These are phyloP conservation scores for Primulina eburnea DNA, from an alignment of 257 asterid genomes.

Conservation along the genomic window DNA sequence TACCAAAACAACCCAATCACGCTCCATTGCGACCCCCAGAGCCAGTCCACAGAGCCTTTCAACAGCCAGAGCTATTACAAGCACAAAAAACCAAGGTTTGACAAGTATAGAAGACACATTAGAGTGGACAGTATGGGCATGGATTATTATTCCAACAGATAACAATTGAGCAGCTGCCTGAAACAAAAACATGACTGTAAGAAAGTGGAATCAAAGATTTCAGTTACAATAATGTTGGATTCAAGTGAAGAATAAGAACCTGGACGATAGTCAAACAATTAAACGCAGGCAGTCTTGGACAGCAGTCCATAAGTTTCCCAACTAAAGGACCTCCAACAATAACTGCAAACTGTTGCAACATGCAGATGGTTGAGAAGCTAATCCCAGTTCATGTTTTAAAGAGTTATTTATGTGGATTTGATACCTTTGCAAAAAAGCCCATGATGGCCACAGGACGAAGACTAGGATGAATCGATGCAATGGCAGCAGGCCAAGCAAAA, in stretches of 20 bases:
- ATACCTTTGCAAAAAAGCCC: slow-evolving; percentile 84
- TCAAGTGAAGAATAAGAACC: slow-evolving; percentile 40
- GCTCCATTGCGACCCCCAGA: slow-evolving; percentile 91
- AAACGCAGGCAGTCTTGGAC: slow-evolving; percentile 85
- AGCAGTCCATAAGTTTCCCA: slow-evolving; percentile 87
- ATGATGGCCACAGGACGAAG: slow-evolving; percentile 94
- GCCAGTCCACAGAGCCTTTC: slow-evolving; percentile 93
- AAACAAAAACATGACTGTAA: slow-evolving; percentile 30
- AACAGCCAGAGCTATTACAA: slow-evolving; percentile 73
- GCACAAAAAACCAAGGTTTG: slow-evolving; percentile 83
- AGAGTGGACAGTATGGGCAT: slow-evolving; percentile 55
- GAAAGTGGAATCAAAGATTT: slow-evolving; percentile 14
- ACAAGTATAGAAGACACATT: slow-evolving; percentile 52
- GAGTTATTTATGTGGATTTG: slow-evolving; percentile 17
- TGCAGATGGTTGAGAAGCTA: slow-evolving; percentile 25
- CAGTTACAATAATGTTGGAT: slow-evolving; percentile 19
- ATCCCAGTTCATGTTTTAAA: slow-evolving; percentile 23
- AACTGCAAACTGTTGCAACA: slow-evolving; percentile 68
- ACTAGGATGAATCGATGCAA: slow-evolving; percentile 85
- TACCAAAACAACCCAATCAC: slow-evolving; percentile 99
- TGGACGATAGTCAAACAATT: slow-evolving; percentile 65
- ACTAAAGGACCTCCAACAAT: slow-evolving; percentile 93
- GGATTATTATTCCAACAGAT: slow-evolving; percentile 83
- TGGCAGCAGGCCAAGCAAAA: slow-evolving; percentile 95
- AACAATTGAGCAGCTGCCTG: slow-evolving; percentile 91